phyloP scores from a whole-genome alignment of 495 filamentous ascomycete species.

The Oleoguttula mirabilis region DNA sequence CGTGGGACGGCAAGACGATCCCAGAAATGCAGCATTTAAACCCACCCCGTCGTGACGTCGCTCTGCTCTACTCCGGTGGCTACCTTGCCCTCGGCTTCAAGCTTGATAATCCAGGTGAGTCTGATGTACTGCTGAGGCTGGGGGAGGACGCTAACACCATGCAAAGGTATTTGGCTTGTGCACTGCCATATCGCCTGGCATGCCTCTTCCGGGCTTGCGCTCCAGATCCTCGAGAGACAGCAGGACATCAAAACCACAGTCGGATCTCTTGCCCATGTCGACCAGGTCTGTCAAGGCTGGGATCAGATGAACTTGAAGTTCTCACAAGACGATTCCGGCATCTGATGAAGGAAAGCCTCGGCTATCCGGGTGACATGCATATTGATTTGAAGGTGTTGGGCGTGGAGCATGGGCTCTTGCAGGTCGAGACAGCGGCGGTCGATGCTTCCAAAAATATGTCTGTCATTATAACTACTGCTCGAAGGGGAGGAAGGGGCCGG shows the following conservation, averaged over 20 bases:
- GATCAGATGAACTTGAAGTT: constrained; percentile 10
- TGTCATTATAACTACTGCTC: too few species aligned
- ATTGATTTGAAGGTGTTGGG: too few species aligned
- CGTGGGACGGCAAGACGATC: neutral
- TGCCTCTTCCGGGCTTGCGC: constrained; percentile 11
- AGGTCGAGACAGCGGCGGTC: too few species aligned
- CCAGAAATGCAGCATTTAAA: neutral
- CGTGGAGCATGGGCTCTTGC: too few species aligned
- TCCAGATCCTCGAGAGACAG: constrained; percentile 19
- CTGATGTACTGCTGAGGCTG: too few species aligned
- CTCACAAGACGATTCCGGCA: constrained; percentile 18
- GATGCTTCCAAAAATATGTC: too few species aligned
- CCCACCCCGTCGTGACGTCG: constrained; percentile 3
- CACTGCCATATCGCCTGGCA: constrained; percentile 13
- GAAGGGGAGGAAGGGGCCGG: too few species aligned
- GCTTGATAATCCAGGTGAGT: constrained; percentile 7
- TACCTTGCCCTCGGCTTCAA: constrained; percentile 7
- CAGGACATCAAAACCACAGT: constrained; percentile 12
- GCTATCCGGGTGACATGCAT: too few species aligned
- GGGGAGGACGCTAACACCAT: too few species aligned
- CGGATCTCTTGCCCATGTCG: neutral
- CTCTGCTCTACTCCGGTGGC: neutral
- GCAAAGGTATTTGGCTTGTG: constrained; percentile 9
- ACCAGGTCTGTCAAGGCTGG: constrained; percentile 12
- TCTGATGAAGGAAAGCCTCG: too few species aligned